Evolutionary conservation across 2,329 filamentous ascomycete species (phyloP).

Genomic region (Hypoxylon sp.): DNA sequence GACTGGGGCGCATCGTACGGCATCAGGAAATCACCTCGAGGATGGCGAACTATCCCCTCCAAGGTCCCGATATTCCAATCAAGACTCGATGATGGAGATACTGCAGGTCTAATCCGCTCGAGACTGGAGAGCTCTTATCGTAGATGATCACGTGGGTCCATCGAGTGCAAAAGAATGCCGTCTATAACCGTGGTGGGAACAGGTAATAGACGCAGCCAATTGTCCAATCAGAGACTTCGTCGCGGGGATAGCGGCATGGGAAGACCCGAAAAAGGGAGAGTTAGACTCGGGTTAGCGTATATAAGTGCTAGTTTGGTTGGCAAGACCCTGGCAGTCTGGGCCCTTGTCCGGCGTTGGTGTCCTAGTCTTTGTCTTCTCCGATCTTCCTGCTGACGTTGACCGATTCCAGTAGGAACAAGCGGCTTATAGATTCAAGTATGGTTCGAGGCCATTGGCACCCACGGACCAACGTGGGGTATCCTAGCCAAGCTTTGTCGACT

Average conservation of each 20-base stretch:
- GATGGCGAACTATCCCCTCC: conserved; percentile 38
- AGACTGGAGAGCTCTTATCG: conserved; percentile 44
- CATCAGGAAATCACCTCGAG: conserved; percentile 28
- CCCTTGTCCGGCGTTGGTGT: conserved; percentile 10
- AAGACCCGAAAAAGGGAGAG: conserved; percentile 28
- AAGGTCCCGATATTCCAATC: conserved; percentile 45
- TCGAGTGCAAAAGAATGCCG: conserved; percentile 45
- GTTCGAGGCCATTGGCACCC: conserved; percentile 29
- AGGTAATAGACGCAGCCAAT: conserved; percentile 40
- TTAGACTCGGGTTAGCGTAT: conserved; percentile 36
- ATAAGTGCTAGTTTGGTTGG: conserved; percentile 9
- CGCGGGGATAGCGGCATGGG: conserved; percentile 33
- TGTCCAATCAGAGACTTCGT: conserved; percentile 47
- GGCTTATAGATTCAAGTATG: conserved; percentile 20
- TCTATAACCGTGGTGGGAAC: conserved; percentile 46
- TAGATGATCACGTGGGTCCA: conserved; percentile 48
- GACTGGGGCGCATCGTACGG: conserved; percentile 40
- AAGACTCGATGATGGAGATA: conserved; percentile 47
- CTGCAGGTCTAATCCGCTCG: conserved; percentile 32
- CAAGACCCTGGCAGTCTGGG: conserved; percentile 24
- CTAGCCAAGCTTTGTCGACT: conserved; percentile 20
- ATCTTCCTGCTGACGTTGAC: conserved; percentile 24
- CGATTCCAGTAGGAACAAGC: conserved; percentile 38
- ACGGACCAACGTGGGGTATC: conserved; percentile 32
- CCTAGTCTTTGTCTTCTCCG: conserved; percentile 13